Evolutionary conservation across 148 eudicot species (phyloP).

Genomic region (Rhododendron ovatum): DNA sequence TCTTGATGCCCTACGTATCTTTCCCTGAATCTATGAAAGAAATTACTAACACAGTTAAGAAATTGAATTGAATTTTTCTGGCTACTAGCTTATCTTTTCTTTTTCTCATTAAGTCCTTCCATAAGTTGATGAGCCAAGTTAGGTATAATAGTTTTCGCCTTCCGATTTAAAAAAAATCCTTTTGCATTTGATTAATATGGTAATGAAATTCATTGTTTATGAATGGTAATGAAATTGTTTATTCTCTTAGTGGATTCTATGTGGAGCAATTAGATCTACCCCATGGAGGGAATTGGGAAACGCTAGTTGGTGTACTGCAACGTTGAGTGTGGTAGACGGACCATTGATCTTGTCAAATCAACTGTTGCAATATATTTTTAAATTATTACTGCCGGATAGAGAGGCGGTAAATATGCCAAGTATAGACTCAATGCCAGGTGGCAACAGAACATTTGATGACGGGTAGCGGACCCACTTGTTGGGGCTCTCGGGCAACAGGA

Average conservation of each 20-base stretch:
- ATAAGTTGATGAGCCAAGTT: background rate
- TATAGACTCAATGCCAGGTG: background rate
- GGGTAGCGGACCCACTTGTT: background rate
- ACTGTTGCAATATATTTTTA: too few relatives aligned
- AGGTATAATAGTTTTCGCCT: background rate
- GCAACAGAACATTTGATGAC: background rate
- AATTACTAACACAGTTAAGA: background rate
- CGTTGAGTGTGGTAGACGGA: too few relatives aligned
- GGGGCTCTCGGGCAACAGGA: background rate
- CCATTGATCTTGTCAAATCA: too few relatives aligned
- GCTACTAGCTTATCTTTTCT: background rate
- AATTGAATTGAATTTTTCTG: background rate
- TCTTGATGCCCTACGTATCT: background rate
- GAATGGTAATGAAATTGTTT: background rate
- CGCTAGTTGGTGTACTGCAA: too few relatives aligned
- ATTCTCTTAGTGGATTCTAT: background rate
- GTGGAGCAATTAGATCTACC: background rate
- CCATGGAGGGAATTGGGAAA: background rate
- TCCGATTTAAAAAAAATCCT: background rate
- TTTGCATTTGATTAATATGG: background rate
- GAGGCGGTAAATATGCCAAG: background rate
- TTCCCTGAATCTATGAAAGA: background rate
- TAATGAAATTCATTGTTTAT: background rate
- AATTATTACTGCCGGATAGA: too few relatives aligned
- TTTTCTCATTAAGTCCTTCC: background rate